phyloP scores from a whole-genome alignment of 2,329 filamentous ascomycete species.

The Talaromyces sp. region DNA sequence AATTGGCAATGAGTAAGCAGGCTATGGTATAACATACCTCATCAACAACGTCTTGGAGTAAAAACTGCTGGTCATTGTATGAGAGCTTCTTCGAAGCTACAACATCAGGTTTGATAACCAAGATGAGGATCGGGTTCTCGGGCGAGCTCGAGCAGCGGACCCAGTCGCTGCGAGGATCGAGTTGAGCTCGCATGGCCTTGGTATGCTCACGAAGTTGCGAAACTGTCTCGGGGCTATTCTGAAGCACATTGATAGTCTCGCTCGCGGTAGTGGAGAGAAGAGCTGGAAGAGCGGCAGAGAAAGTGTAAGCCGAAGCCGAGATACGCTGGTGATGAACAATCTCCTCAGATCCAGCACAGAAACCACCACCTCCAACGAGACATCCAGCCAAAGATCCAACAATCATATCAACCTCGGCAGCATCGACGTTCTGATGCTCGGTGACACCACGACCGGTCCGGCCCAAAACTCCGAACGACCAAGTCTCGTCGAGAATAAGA shows the following conservation, averaged over 20 bases:
- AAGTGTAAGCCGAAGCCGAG: conserved; percentile 88
- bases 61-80: conserved; percentile 75
- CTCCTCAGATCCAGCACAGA: conserved; percentile 88
- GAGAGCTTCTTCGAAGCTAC: conserved; percentile 69
- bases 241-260: conserved; percentile 82
- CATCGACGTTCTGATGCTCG: conserved; percentile 94
- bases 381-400: conserved; percentile 88
- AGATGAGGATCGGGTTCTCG: conserved; percentile 85
- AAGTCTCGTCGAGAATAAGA: conserved; percentile 94
- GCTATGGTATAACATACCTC: conserved; percentile 65
- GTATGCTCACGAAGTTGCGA: conserved; percentile 81
- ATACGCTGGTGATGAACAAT: conserved; percentile 97
- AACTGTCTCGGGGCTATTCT: conserved; percentile 83
- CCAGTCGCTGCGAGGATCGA: conserved; percentile 94
- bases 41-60: conserved; percentile 91
- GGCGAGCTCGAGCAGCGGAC: conserved; percentile 75
- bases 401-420: conserved; percentile 94
- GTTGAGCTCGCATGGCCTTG: conserved; percentile 78
- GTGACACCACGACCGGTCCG: conserved; percentile 89
- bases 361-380: conserved; percentile 89
- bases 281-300: conserved; percentile 90
- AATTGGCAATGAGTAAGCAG: no score
- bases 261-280: conserved; percentile 94
- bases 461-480: conserved; percentile 93
- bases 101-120: conserved; percentile 82